A percentile compares a stretch with the other conserved stretches of the same genome.
phyloP scores from a whole-genome alignment of 805 yeast genomes.

The Candida anglica region DNA sequence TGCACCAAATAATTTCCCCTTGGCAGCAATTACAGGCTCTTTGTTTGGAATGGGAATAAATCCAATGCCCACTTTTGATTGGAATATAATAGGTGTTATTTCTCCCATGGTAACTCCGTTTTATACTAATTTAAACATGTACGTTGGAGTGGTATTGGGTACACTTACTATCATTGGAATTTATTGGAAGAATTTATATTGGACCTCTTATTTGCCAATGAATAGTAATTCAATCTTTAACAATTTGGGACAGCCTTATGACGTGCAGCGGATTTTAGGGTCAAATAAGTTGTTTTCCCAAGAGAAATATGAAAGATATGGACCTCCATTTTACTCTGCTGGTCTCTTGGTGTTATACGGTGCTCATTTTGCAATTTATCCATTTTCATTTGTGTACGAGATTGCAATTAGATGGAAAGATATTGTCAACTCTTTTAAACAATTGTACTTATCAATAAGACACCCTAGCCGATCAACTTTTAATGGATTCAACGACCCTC shows the following conservation, averaged over 20 bases:
- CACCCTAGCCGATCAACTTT: constrained; percentile 19
- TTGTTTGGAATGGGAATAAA: constrained; percentile 37
- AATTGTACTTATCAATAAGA: constrained; percentile 6
- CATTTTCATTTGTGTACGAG: constrained; percentile 51
- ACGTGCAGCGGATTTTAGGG: constrained; percentile 45
- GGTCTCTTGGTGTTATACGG: constrained; percentile 59
- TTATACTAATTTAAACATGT: constrained; percentile 38
- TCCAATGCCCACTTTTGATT: constrained; percentile 41
- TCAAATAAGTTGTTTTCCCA: constrained; percentile 42
- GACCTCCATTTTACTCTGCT: constrained; percentile 66
- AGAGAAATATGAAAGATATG: constrained; percentile 46
- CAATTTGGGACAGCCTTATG: constrained; percentile 46
- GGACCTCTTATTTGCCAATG: constrained; percentile 50
- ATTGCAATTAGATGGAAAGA: constrained; percentile 43
- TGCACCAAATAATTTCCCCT: constrained; percentile 32
- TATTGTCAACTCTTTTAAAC: constrained; percentile 26
- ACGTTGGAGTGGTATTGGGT: constrained; percentile 31
- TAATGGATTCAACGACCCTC: constrained; percentile 32
- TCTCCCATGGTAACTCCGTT: constrained; percentile 41
- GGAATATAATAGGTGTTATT: constrained; percentile 36
- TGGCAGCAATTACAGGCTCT: constrained; percentile 36
- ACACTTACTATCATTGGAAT: constrained; percentile 28
- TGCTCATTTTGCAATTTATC: constrained; percentile 51
- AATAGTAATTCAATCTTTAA: constrained; percentile 49
- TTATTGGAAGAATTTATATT: constrained; percentile 44